A percentile compares a stretch with the other conserved stretches of the same genome.
Evolutionary conservation across 75 land plant genomes (phyloP).

Genomic region (Ceratopteris richardii): DNA sequence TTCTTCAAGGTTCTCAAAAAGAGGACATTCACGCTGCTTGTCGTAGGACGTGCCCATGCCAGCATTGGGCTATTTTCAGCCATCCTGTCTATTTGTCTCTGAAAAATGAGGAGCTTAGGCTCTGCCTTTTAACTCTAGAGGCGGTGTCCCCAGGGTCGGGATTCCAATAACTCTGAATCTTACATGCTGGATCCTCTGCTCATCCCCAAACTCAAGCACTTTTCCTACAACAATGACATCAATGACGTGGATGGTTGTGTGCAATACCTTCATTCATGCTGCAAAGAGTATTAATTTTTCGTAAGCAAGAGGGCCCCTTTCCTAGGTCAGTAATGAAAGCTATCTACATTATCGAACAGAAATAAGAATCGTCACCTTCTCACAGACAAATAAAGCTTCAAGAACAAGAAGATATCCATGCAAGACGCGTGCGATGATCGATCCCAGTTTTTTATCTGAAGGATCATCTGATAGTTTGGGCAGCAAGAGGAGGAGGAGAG

Average conservation of each 20-base stretch:
- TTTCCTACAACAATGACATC: conserved; percentile 21
- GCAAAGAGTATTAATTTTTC: conserved; percentile 40
- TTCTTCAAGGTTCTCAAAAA: conserved; percentile 10
- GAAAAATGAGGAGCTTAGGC: too few relatives aligned
- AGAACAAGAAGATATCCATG: conserved; percentile 5
- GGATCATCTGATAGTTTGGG: background rate
- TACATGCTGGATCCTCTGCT: conserved; percentile 11
- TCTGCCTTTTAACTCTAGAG: too few relatives aligned
- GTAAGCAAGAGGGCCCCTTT: conserved; percentile 43
- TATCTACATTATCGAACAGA: conserved; percentile 15
- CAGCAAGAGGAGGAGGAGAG: conserved; percentile 3
- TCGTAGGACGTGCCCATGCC: too few relatives aligned
- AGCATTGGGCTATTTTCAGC: too few relatives aligned
- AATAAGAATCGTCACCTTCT: background rate
- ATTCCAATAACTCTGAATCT: background rate
- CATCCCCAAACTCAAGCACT: conserved; percentile 35
- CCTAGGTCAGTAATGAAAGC: conserved; percentile 13
- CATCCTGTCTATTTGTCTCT: too few relatives aligned
- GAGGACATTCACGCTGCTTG: too few relatives aligned
- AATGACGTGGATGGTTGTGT: too few relatives aligned
- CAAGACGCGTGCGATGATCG: conserved; percentile 3
- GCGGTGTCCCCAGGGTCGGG: background rate
- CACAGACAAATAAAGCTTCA: background rate
- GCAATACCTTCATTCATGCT: conserved; percentile 25
- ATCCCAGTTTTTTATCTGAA: conserved; percentile 2